These are phyloP conservation scores for Sporothrix brasiliensis DNA, from an alignment of 2,329 filamentous ascomycete species.

Conservation along the genomic window DNA sequence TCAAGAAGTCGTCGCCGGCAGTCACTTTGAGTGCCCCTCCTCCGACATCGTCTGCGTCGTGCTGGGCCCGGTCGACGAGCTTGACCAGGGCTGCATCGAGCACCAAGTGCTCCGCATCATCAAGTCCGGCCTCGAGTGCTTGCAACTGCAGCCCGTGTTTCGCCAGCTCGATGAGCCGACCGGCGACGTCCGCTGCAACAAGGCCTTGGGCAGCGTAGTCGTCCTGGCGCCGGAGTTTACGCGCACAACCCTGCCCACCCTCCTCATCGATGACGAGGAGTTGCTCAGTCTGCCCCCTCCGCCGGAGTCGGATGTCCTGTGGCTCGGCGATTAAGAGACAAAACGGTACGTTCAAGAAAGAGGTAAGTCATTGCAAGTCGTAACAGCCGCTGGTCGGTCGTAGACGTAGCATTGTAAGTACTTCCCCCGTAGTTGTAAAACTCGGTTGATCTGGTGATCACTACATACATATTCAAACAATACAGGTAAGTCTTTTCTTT, in stretches of 20 bases:
- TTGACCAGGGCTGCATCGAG: slow-evolving; percentile 3
- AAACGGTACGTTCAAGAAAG: background rate
- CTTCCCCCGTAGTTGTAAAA: background rate
- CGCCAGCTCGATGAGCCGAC: background rate
- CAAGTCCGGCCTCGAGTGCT: background rate
- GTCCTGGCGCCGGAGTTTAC: background rate
- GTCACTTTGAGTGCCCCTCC: too few relatives aligned
- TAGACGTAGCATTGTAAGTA: background rate
- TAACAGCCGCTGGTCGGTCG: slow-evolving; percentile 12
- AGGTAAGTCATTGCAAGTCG: background rate
- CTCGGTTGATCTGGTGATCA: background rate
- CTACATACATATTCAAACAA: background rate
- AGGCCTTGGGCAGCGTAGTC: background rate
- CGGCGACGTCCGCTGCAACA: background rate
- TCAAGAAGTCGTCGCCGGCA: background rate
- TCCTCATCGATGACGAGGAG: slow-evolving; percentile 9
- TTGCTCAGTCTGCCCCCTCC: background rate
- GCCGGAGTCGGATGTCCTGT: background rate
- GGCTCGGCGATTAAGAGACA: too few relatives aligned
- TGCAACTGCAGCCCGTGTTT: too few relatives aligned
- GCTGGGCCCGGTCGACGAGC: background rate
- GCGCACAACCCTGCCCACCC: background rate
- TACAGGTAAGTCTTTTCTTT: background rate
- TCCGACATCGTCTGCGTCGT: background rate
- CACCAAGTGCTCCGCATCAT: background rate